phyloP scores from a whole-genome alignment of 2,329 filamentous ascomycete species.

The Apiospora aurea region DNA sequence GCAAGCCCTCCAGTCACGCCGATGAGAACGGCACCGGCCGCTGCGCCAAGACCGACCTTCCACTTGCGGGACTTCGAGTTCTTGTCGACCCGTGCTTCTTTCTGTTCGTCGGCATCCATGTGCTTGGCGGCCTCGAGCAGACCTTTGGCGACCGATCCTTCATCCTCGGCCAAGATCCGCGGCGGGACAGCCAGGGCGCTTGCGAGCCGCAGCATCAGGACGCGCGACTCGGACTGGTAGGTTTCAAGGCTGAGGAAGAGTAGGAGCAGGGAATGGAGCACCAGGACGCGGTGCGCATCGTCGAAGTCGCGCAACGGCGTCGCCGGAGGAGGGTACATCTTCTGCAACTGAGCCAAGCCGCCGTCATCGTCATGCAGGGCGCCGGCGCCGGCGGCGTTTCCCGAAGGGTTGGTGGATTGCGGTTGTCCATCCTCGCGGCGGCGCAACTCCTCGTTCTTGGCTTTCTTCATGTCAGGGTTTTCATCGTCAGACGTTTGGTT shows the following conservation, averaged over 20 bases:
- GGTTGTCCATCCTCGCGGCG: neutral
- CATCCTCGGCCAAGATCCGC: slow-evolving; percentile 71
- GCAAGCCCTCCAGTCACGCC: slow-evolving; percentile 79
- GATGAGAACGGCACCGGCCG: slow-evolving; percentile 65
- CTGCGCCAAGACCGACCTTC: slow-evolving; percentile 66
- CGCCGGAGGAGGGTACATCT: slow-evolving; percentile 66
- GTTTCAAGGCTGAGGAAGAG: slow-evolving; percentile 78
- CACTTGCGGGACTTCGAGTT: slow-evolving; percentile 69
- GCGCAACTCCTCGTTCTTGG: slow-evolving; percentile 25
- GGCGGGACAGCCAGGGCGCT: slow-evolving; percentile 75
- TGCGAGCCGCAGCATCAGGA: slow-evolving; percentile 72
- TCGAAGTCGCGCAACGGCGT: slow-evolving; percentile 67
- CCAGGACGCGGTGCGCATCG: slow-evolving; percentile 65
- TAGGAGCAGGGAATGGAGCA: slow-evolving; percentile 76
- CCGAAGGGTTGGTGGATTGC: neutral
- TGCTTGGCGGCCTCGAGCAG: slow-evolving; percentile 75
- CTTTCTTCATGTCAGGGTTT: slow-evolving; percentile 29
- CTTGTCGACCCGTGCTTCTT: slow-evolving; percentile 68
- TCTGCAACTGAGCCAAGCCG: slow-evolving; percentile 48
- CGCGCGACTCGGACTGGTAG: slow-evolving; percentile 77
- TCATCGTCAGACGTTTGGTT: slow-evolving; percentile 35
- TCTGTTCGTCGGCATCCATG: slow-evolving; percentile 70
- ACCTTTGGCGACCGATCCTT: slow-evolving; percentile 77
- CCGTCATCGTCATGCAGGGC: slow-evolving; percentile 48
- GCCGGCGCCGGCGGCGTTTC: neutral